These are phyloP conservation scores for Aspergillus japonicus DNA, from an alignment of 2,329 filamentous ascomycete genomes.

Conservation along the genomic window DNA sequence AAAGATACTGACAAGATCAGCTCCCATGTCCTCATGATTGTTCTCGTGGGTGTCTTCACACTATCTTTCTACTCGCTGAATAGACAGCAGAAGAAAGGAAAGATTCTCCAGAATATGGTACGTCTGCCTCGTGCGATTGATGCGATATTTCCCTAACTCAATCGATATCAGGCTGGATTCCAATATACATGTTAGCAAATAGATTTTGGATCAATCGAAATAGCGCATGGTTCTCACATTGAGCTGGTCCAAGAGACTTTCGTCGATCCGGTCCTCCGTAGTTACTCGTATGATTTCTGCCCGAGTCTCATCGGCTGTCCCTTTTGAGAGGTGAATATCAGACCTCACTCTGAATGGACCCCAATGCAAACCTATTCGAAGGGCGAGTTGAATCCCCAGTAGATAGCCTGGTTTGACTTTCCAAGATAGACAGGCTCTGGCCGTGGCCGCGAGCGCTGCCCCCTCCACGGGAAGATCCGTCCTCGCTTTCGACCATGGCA, in stretches of 20 bases:
- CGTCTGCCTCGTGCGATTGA: neutral
- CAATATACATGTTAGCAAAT: constrained; percentile 33
- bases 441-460: neutral
- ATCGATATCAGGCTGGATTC: constrained; percentile 27
- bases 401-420: neutral
- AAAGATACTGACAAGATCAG: constrained; percentile 22
- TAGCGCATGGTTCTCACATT: no score
- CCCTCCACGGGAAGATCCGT: constrained; percentile 5
- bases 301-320: no score
- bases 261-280: no score
- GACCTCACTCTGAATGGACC: neutral
- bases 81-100: constrained; percentile 47
- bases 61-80: constrained; percentile 56
- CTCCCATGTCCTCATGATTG: constrained; percentile 61
- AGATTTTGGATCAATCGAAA: neutral
- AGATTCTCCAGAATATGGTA: constrained; percentile 51
- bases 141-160: neutral
- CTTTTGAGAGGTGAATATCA: neutral
- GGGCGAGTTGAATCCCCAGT: neutral
- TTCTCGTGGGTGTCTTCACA: constrained; percentile 53
- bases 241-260: no score
- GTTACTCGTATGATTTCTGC: no score
- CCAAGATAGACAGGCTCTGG: neutral
- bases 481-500: constrained; percentile 1
- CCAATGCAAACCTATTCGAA: neutral